A percentile compares a stretch with the other conserved stretches of the same genome.
These are phyloP conservation scores for Exophiala dermatitidis DNA, from an alignment of 2,329 filamentous ascomycete species.

Conservation along the genomic window DNA sequence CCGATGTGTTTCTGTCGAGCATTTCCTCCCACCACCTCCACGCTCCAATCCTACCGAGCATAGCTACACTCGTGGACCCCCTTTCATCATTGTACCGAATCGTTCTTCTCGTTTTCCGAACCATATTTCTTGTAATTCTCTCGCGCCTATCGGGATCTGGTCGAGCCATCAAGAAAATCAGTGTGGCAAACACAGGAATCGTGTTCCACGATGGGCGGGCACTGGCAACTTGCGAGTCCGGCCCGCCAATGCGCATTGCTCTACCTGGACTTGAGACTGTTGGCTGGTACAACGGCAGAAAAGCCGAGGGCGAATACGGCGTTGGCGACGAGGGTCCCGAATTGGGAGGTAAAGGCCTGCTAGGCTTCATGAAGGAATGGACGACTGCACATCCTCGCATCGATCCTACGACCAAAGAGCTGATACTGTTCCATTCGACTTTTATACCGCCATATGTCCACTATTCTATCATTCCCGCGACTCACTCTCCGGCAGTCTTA, in stretches of 20 bases:
- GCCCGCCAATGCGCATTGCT: conserved; percentile 59
- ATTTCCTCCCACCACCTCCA: conserved; percentile 42
- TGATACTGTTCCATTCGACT: conserved; percentile 61
- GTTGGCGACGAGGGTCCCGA: conserved; percentile 25
- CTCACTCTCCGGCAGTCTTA: conserved; percentile 29
- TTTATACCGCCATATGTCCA: conserved; percentile 60
- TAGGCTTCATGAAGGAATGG: conserved; percentile 62
- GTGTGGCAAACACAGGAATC: conserved; percentile 62
- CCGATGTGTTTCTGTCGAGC: conserved; percentile 56
- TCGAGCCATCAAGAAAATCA: conserved; percentile 57
- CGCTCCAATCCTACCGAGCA: conserved; percentile 58
- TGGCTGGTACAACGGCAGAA: conserved; percentile 60
- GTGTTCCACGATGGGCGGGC: conserved; percentile 62
- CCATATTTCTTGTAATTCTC: conserved; percentile 51
- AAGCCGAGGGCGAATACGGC: conserved; percentile 40
- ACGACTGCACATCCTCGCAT: conserved; percentile 61
- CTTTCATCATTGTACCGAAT: conserved; percentile 48
- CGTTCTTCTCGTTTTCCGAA: conserved; percentile 48
- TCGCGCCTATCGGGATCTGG: conserved; percentile 52
- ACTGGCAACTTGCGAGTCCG: conserved; percentile 63
- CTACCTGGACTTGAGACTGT: conserved; percentile 60
- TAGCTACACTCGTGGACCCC: conserved; percentile 57
- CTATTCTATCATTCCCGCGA: conserved; percentile 53
- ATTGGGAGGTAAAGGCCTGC: conserved; percentile 50
- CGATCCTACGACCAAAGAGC: conserved; percentile 56